A percentile compares a stretch with the other conserved stretches of the same genome.
Evolutionary conservation across 2,329 filamentous ascomycete species (phyloP).

Genomic region (Pyrenophora tritici-repentis): DNA sequence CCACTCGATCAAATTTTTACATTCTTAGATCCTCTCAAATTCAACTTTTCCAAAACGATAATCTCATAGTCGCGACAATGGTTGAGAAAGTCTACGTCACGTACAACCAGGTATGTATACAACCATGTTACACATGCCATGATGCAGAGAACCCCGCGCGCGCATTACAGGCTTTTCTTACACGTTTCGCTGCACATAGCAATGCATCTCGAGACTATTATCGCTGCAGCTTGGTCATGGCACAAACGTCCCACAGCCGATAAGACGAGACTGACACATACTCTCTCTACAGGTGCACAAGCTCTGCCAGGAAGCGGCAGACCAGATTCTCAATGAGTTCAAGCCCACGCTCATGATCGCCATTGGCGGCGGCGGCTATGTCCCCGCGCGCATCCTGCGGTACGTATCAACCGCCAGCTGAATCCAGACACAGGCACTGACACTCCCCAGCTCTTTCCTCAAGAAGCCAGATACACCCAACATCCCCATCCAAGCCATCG

Average conservation of each 20-base stretch:
- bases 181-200: neutral
- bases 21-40: neutral
- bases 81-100: constrained; percentile 51
- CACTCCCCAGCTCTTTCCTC: constrained; percentile 74
- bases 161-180: neutral
- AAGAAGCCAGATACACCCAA: constrained; percentile 85
- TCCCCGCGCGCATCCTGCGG: constrained; percentile 93
- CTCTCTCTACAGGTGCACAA: constrained; percentile 78
- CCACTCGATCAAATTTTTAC: neutral
- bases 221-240: neutral
- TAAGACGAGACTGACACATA: constrained; percentile 12
- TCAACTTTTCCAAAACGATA: neutral
- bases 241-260: neutral
- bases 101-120: constrained; percentile 49
- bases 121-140: constrained; percentile 12
- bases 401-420: constrained; percentile 37
- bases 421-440: neutral
- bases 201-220: neutral
- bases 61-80: constrained; percentile 34
- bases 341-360: constrained; percentile 97
- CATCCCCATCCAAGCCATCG: constrained; percentile 99
- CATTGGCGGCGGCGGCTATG: constrained; percentile 96
- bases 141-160: constrained; percentile 3
- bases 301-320: constrained; percentile 86
- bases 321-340: constrained; percentile 80